These are phyloP conservation scores for Penicillium sp. DNA, from an alignment of 2,329 filamentous ascomycete genomes.

Conservation along the genomic window DNA sequence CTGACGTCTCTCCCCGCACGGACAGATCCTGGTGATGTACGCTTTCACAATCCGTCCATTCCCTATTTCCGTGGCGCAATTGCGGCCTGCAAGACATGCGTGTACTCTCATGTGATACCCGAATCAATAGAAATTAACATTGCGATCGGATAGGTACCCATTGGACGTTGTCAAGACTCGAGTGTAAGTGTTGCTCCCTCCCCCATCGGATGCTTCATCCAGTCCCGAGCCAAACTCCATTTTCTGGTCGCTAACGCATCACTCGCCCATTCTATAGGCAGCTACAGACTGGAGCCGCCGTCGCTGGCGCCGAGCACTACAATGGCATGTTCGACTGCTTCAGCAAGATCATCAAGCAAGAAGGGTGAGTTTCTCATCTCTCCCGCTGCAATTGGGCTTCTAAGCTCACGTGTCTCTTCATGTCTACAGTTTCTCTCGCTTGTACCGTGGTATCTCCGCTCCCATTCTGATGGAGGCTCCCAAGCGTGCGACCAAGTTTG, in stretches of 20 bases:
- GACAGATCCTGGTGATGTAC: slow-evolving; percentile 34
- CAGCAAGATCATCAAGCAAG: slow-evolving; percentile 91
- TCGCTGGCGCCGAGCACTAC: slow-evolving; percentile 76
- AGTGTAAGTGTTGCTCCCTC: slow-evolving; percentile 63
- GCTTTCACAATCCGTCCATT: slow-evolving; percentile 3
- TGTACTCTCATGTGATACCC: background rate
- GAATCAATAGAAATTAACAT: slow-evolving; percentile 11
- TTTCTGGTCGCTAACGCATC: slow-evolving; percentile 10
- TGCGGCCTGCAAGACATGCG: background rate
- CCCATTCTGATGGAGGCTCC: slow-evolving; percentile 98
- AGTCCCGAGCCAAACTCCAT: background rate
- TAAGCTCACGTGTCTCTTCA: slow-evolving; percentile 1
- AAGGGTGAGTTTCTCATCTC: slow-evolving; percentile 66
- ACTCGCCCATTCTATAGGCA: slow-evolving; percentile 58
- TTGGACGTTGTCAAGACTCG: slow-evolving; percentile 98
- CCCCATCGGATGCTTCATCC: slow-evolving; percentile 14
- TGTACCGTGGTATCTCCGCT: slow-evolving; percentile 94
- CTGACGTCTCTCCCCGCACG: slow-evolving; percentile 26
- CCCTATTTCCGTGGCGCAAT: background rate
- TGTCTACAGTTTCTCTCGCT: slow-evolving; percentile 68
- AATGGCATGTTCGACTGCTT: slow-evolving; percentile 99
- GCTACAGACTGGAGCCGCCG: slow-evolving; percentile 73
- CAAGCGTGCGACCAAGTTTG: slow-evolving; percentile 97
- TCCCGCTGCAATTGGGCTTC: background rate
- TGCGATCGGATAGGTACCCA: slow-evolving; percentile 72